Evolutionary conservation across 164 flowering plant genomes (phyloP), one percentile per base, ranked within the genome.

Genomic region (Chloranthus sessilifolius): DNA sequence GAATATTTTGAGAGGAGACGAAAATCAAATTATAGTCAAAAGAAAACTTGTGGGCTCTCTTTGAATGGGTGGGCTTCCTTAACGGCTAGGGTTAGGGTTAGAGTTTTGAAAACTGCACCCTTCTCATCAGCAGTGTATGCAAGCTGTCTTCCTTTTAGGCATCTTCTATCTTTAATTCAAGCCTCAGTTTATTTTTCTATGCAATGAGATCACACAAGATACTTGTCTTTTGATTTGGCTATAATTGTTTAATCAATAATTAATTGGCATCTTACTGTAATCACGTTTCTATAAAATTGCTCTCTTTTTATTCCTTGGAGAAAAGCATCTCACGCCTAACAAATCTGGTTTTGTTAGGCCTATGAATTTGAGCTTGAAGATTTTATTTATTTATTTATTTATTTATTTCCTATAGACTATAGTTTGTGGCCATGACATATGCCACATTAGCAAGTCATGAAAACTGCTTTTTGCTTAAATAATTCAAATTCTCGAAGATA

Each of bases 61-160:
- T 14, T 15, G 12, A 1, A 3, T 15, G 15, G 42, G 15, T 15
- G 42, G 5, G 17, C 17, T 17, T 11, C 15, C 42, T 38, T 38
- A 3, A 21, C 15, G 20, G 42, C 8, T 38, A 1, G 8, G 45
- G 17, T 44, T 7, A 20, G 2, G n/a, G n/a, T n/a, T n/a, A n/a
- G 28, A 21, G 19, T 17, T 25, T 44, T 26, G 4, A 15, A 44
- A 44, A 41, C 19, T 44, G 25, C 31, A 12, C 31, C 48, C n/a
- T 24, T 20, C 25, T 11, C 29, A 25, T 31, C 6, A 44, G 3
- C 31, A 25, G 8, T 14, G 48, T 19, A 5, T 44, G 48, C 48
- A 44, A 44, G 48, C 48, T 44, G 48, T 44, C 48, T 44, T 20
- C 16, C 30, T 44, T 44, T 25, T 15, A 4, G 15, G 33, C 15